Percentiles rank a stretch among this genome's conserved stretches.
Evolutionary conservation across 176 grass and related monocot genomes (phyloP).

Genomic region (Avena sativa): DNA sequence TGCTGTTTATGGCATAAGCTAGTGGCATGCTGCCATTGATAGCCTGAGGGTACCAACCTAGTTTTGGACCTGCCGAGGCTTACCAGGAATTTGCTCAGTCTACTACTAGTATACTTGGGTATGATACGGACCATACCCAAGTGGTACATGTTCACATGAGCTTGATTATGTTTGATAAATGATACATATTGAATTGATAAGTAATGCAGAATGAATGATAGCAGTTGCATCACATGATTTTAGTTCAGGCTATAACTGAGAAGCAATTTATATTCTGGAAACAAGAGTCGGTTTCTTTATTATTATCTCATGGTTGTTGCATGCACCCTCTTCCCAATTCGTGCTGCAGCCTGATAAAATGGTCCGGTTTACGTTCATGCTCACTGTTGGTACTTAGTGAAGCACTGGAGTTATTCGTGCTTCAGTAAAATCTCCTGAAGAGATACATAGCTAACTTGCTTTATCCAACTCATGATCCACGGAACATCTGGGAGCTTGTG

Average conservation of each 20-base stretch:
- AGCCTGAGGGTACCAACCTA: background rate
- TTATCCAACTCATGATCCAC: conserved; percentile 15
- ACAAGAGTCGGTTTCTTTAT: conserved; percentile 27
- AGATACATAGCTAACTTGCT: conserved; percentile 24
- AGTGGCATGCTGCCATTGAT: background rate
- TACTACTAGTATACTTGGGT: background rate
- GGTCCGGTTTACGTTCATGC: background rate
- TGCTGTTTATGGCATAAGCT: background rate
- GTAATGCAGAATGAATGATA: conserved; percentile 13
- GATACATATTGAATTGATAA: background rate
- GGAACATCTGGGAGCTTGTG: background rate
- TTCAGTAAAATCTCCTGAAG: conserved; percentile 40
- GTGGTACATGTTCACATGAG: background rate
- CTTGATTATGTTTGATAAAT: background rate
- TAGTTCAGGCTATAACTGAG: background rate
- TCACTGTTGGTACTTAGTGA: conserved; percentile 20
- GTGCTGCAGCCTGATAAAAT: conserved; percentile 30
- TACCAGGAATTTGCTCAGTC: background rate
- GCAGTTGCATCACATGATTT: background rate
- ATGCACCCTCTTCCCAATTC: conserved; percentile 5
- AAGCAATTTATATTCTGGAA: conserved; percentile 57
- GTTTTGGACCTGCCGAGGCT: background rate
- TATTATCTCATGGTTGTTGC: conserved; percentile 33
- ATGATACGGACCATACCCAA: background rate
- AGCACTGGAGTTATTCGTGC: conserved; percentile 1